Conservation (phyloP, 768 basidiomycete species). For the Tricholoma matsutake region DNA sequence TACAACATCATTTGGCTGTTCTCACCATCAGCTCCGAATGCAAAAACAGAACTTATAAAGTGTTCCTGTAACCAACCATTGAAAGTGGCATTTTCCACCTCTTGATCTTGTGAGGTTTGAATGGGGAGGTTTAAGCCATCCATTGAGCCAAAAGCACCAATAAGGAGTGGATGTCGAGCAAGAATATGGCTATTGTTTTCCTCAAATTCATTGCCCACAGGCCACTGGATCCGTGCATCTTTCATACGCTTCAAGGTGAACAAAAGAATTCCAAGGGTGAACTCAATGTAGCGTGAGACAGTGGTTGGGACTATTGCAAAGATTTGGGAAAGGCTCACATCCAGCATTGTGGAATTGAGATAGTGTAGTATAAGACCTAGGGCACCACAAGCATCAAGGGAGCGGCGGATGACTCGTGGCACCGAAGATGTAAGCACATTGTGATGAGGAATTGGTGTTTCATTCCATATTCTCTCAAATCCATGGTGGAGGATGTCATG, state of each 20-base stretch:
- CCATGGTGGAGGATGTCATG: constrained; percentile 22
- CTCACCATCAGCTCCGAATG: not conserved
- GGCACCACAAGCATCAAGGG: not conserved
- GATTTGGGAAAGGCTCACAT: not conserved
- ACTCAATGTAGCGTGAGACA: not conserved
- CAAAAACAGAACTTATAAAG: not conserved
- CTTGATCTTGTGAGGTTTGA: not conserved
- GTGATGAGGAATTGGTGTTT: constrained; percentile 21
- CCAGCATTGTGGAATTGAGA: not conserved
- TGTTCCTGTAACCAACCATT: not conserved
- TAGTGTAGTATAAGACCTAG: not conserved
- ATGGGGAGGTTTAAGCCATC: not conserved
- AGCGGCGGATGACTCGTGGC: not conserved
- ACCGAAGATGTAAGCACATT: not conserved
- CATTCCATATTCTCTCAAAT: constrained; percentile 19
- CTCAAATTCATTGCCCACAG: not conserved
- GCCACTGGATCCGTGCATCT: not conserved
- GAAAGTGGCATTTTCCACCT: not conserved
- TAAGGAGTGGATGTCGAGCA: not conserved
- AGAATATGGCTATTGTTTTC: not conserved
- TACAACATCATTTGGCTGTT: not conserved
- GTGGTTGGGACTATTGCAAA: not conserved
- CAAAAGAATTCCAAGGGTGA: not conserved
- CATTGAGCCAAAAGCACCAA: not conserved
- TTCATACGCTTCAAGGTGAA: not conserved